A percentile compares a stretch with the other conserved stretches of the same genome.
Evolutionary conservation across 352 stramenopile genomes (phyloP).

Genomic region (Blastocystis hominis): DNA sequence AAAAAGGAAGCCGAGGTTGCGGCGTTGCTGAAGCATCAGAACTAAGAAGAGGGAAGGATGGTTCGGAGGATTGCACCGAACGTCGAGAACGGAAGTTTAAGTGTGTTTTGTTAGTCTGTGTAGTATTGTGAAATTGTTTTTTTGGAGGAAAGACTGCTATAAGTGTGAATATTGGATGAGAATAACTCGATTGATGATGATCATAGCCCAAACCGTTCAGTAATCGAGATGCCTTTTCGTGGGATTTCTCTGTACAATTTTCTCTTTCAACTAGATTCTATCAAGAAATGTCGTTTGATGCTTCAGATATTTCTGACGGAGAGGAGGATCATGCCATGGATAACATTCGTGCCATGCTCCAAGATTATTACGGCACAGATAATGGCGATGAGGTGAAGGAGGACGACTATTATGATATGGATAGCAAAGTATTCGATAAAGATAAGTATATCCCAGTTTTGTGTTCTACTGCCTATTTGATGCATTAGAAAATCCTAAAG

Average conservation of each 20-base stretch:
- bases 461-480: neutral
- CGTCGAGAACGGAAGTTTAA: neutral
- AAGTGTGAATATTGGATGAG: no score
- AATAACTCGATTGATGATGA: no score
- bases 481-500: slow-evolving; percentile 35
- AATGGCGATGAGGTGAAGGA: neutral
- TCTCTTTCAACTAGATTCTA: no score
- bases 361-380: slow-evolving; percentile 48
- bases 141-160: neutral
- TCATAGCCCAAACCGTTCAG: no score
- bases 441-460: slow-evolving; percentile 50
- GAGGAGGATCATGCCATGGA: slow-evolving; percentile 49
- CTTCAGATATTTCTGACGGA: neutral
- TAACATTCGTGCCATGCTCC: slow-evolving; percentile 55
- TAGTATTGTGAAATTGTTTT: neutral
- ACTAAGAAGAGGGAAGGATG: neutral
- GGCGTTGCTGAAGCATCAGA: neutral
- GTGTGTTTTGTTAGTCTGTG: neutral
- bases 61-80: no score
- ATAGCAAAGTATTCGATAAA: slow-evolving; percentile 53
- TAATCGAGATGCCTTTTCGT: neutral
- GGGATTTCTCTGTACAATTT: no score
- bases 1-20: slow-evolving; percentile 30
- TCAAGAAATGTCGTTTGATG: no score
- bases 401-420: slow-evolving; percentile 48